Percentiles rank a stretch among this genome's conserved stretches.
These are phyloP conservation scores for Elsinoe batatas DNA, from an alignment of 2,329 filamentous ascomycete genomes.

Conservation along the genomic window DNA sequence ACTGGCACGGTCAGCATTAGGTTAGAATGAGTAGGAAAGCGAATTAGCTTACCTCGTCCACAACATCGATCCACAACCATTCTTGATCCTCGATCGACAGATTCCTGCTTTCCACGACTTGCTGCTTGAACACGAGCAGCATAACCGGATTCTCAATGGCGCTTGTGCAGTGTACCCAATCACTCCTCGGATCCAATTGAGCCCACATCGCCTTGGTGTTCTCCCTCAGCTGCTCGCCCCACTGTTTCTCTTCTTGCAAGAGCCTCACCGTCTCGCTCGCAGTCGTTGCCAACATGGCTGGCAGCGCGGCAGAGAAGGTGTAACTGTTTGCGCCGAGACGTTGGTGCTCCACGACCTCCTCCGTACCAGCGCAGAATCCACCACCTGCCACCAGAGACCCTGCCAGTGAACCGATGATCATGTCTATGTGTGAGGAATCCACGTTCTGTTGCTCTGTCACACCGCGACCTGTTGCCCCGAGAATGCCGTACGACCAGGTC, in stretches of 20 bases:
- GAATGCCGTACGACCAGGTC: slow-evolving; percentile 91
- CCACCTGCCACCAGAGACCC: slow-evolving; percentile 86
- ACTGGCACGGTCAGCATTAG: slow-evolving; percentile 39
- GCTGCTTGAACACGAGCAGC: slow-evolving; percentile 71
- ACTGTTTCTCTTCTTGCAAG: slow-evolving; percentile 77
- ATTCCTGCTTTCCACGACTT: slow-evolving; percentile 62
- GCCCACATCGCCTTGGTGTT: slow-evolving; percentile 77
- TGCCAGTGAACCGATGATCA: slow-evolving; percentile 89
- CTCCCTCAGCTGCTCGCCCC: slow-evolving; percentile 68
- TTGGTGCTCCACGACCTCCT: slow-evolving; percentile 91
- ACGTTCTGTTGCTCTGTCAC: slow-evolving; percentile 96
- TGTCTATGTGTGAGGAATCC: slow-evolving; percentile 84
- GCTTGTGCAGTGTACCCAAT: slow-evolving; percentile 82
- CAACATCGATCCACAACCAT: slow-evolving; percentile 72
- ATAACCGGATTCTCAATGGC: slow-evolving; percentile 76
- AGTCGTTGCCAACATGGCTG: slow-evolving; percentile 89
- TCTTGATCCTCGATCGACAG: slow-evolving; percentile 70
- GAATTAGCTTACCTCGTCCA: slow-evolving; percentile 70
- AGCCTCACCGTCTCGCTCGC: slow-evolving; percentile 83
- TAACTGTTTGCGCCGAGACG: slow-evolving; percentile 87
- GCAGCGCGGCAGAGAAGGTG: slow-evolving; percentile 89
- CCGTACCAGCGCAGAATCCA: slow-evolving; percentile 86
- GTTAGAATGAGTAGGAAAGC: background rate
- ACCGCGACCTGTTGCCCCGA: slow-evolving; percentile 82
- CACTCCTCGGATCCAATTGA: slow-evolving; percentile 84